Conservation (phyloP, 2,329 filamentous ascomycete genomes). For the Ophiostoma angusticollis region DNA sequence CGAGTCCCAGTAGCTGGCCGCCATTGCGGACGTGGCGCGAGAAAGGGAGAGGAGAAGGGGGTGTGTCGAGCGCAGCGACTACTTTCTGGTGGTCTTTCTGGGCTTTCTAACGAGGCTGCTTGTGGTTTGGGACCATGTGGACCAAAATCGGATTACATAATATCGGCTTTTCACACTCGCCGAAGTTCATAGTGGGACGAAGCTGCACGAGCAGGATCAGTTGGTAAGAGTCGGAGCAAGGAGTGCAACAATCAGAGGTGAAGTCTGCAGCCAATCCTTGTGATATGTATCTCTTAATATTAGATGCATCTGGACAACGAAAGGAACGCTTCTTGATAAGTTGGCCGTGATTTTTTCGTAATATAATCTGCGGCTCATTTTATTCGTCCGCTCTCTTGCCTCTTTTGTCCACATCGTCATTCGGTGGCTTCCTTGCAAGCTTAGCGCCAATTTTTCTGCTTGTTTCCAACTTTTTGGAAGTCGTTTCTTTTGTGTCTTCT, state of each 20-base stretch:
- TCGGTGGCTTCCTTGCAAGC: not conserved
- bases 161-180: no score
- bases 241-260: no score
- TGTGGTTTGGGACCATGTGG: no score
- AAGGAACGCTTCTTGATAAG: not conserved
- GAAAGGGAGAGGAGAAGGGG: not conserved
- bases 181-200: no score
- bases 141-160: no score
- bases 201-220: no score
- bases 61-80: not conserved
- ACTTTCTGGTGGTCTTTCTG: no score
- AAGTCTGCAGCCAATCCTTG: no score
- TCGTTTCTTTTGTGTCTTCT: not conserved
- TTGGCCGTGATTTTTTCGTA: not conserved
- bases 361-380: not conserved
- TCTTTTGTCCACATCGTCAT: constrained; percentile 7
- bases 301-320: no score
- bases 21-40: constrained; percentile 44
- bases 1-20: constrained; percentile 93
- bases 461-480: constrained; percentile 5
- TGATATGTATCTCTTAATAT: no score
- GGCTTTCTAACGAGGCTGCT: no score
- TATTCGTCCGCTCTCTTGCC: constrained; percentile 1
- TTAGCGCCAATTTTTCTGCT: constrained; percentile 7
- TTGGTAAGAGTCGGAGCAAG: no score